These are phyloP conservation scores for Trypanosoma melophagium DNA, from an alignment of 208 protist genomes.

Conservation along the genomic window DNA sequence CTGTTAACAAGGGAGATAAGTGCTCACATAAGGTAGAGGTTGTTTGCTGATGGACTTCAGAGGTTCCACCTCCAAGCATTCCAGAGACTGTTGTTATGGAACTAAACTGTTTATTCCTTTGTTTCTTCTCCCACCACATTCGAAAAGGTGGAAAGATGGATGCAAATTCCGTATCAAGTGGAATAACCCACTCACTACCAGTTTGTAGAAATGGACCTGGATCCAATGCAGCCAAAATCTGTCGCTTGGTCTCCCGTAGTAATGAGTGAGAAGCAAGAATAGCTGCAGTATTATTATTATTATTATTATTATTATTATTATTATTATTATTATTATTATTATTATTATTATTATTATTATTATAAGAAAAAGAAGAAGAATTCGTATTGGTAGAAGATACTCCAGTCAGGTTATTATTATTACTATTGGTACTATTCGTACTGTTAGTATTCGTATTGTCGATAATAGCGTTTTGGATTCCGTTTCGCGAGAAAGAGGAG, in stretches of 20 bases:
- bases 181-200: constrained; percentile 6
- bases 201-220: constrained; percentile 17
- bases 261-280: neutral
- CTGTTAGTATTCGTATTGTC: neutral
- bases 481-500: neutral
- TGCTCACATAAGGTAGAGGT: no score
- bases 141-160: constrained; percentile 24
- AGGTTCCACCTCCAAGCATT: no score
- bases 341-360: neutral
- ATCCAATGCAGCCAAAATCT: constrained; percentile 10
- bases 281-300: neutral
- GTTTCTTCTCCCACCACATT: constrained; percentile 18
- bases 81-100: neutral
- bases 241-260: constrained; percentile 7
- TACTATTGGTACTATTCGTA: neutral
- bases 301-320: constrained; percentile 5
- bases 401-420: no score
- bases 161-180: constrained; percentile 17
- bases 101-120: neutral
- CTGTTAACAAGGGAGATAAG: no score
- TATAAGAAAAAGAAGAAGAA: no score
- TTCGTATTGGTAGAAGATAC: no score
- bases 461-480: neutral
- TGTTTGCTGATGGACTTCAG: no score
- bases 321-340: neutral